A percentile compares a stretch with the other conserved stretches of the same genome.
phyloP scores from a whole-genome alignment of 2,329 filamentous ascomycete species.

The Furcasterigmium furcatum region DNA sequence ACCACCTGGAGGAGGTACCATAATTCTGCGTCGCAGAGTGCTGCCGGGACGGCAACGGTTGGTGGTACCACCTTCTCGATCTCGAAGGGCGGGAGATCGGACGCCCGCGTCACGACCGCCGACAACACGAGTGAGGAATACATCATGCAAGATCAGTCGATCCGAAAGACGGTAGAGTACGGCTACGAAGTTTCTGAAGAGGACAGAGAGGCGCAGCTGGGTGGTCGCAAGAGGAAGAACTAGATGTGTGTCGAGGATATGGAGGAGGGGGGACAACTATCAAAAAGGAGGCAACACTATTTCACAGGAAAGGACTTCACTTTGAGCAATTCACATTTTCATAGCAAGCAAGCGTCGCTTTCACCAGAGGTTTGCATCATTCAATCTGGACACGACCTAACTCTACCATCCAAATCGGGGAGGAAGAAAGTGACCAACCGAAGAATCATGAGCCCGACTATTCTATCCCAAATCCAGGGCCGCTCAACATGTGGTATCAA shows the following conservation, averaged over 20 bases:
- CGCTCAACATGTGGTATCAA: no score
- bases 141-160: slow-evolving; percentile 8
- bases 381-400: background rate
- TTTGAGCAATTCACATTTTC: no score
- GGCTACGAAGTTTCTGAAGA: slow-evolving; percentile 6
- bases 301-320: no score
- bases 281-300: no score
- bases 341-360: no score
- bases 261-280: no score
- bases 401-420: no score
- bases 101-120: background rate
- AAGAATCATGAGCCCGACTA: no score
- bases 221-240: background rate
- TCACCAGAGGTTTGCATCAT: no score
- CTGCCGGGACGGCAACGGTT: background rate
- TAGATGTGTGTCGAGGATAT: no score
- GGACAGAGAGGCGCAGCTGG: background rate
- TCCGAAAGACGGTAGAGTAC: slow-evolving; percentile 12
- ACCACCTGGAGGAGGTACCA: slow-evolving; percentile 1
- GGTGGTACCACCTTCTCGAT: slow-evolving; percentile 3
- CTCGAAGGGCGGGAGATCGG: background rate
- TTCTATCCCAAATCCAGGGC: no score
- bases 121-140: slow-evolving; percentile 11
- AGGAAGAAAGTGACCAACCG: no score
- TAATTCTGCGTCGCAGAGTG: background rate